Evolutionary conservation across 1,284 basidiomycete genomes (phyloP).

Genomic region (Fomitiporia mediterranea): DNA sequence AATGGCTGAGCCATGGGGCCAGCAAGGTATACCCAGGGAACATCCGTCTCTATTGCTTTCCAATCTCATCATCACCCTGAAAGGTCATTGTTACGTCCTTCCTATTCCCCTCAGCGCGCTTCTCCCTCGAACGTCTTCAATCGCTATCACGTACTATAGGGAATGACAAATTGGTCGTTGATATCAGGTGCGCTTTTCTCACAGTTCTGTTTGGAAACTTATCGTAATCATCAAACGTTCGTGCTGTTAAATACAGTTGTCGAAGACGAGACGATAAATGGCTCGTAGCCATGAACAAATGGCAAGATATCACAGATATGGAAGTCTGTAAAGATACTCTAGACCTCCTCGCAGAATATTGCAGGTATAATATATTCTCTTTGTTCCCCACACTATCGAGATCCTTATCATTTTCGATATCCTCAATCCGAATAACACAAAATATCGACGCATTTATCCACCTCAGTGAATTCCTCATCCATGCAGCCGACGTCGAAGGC

Average conservation of each 20-base stretch:
- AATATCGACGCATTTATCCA: not conserved
- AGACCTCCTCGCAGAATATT: slow-evolving; percentile 65
- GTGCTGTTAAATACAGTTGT: slow-evolving; percentile 54
- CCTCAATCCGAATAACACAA: not conserved
- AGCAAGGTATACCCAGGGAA: slow-evolving; percentile 62
- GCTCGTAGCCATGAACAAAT: slow-evolving; percentile 98
- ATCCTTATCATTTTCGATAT: too few species aligned
- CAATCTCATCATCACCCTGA: not conserved
- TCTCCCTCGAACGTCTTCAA: slow-evolving; percentile 72
- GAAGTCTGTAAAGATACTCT: slow-evolving; percentile 80
- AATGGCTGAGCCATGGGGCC: slow-evolving; percentile 89
- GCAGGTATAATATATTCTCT: slow-evolving; percentile 49
- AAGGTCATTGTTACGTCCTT: slow-evolving; percentile 97
- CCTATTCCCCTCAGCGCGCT: slow-evolving; percentile 82
- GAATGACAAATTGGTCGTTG: slow-evolving; percentile 88
- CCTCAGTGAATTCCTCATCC: slow-evolving; percentile 87
- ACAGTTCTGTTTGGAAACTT: not conserved
- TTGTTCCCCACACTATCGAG: not conserved
- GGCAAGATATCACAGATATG: slow-evolving; percentile 96
- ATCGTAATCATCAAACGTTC: not conserved
- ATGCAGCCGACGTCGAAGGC: slow-evolving; percentile 98
- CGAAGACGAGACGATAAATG: slow-evolving; percentile 73
- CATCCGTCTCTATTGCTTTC: not conserved
- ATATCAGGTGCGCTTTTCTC: slow-evolving; percentile 80
- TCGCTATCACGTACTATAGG: slow-evolving; percentile 66